Evolutionary conservation across 2,329 filamentous ascomycete species (phyloP), one percentile per base, ranked within the genome.

Genomic region (Aspergillus udagawae): DNA sequence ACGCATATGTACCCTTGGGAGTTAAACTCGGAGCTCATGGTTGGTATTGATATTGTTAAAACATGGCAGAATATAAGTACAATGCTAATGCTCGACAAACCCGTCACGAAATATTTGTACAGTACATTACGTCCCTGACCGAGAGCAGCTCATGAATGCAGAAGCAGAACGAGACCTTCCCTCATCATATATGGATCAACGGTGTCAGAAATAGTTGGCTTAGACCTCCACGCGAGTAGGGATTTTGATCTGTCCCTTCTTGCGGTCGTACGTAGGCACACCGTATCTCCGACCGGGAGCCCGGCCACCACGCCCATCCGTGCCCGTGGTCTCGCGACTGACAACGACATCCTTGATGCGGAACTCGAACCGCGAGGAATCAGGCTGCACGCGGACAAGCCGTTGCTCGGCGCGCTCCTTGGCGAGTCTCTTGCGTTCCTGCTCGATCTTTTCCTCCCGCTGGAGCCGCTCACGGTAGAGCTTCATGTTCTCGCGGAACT

Each of bases 201-300:
- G 86, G 85, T 86, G 90, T 70, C 84, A 84, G 0, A 87, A 89
- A 75, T n/a, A 32, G 25, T 47, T 6, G 21, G 45, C 50, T 66
- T 72, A 79, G 48, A 77, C 76, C 63, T 82, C 80, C 50, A 87
- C 84, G 61, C 76, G 79, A 23, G 80, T 85, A 12, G 85, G 84
- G 60, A 87, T 86, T 78, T 87, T 87, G 65, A 86, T 75, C 60
- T 79, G 74, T 25, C 84, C 85, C 73, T 82, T 82, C 79, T 86
- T 86, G 59, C 85, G 76, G 60, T 87, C 85, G 65, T 84, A 75
- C 63, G 80, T 80, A 51, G 85, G 85, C 57, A 86, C 78, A 65
- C 85, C 85, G 67, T 88, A 88, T 62, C 84, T 76, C 63, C 78
- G 80, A 14, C 85, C 85, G 21, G 83, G 81, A 28, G 82, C 84